A percentile compares a stretch with the other conserved stretches of the same genome.
These are phyloP conservation scores for Thelonectria olida DNA, from an alignment of 2,329 filamentous ascomycete genomes.

Conservation along the genomic window DNA sequence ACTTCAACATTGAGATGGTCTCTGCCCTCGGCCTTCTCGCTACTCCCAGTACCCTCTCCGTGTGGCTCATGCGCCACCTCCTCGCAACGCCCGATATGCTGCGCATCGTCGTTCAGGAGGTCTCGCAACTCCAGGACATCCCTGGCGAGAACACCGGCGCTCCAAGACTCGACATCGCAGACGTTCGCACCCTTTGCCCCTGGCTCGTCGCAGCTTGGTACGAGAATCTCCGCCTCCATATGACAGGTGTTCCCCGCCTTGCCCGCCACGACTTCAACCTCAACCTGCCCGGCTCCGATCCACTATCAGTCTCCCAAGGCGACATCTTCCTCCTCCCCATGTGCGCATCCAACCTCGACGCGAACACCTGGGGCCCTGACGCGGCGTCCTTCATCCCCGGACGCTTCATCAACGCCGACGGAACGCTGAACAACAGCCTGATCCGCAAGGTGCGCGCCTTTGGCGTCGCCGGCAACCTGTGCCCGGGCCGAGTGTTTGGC, in stretches of 20 bases:
- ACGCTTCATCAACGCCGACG: slow-evolving; percentile 40
- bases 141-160: slow-evolving; percentile 14
- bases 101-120: slow-evolving; percentile 34
- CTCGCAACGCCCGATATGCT: slow-evolving; percentile 32
- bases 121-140: slow-evolving; percentile 27
- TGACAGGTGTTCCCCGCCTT: slow-evolving; percentile 43
- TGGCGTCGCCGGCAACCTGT: slow-evolving; percentile 45
- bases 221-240: slow-evolving; percentile 44
- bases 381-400: slow-evolving; percentile 37
- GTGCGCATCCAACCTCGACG: slow-evolving; percentile 43
- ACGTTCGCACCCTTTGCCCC: slow-evolving; percentile 39
- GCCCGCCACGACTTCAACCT: slow-evolving; percentile 42
- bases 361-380: slow-evolving; percentile 40
- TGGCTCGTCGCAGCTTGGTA: slow-evolving; percentile 45
- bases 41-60: slow-evolving; percentile 43
- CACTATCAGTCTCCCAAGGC: slow-evolving; percentile 36
- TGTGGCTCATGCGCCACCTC: slow-evolving; percentile 43
- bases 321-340: slow-evolving; percentile 46
- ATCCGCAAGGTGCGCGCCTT: slow-evolving; percentile 42
- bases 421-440: slow-evolving; percentile 31
- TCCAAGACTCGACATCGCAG: slow-evolving; percentile 31
- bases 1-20: slow-evolving; percentile 45
- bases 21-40: slow-evolving; percentile 43
- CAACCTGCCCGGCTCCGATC: slow-evolving; percentile 21
- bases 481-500: slow-evolving; percentile 42